Conservation (phyloP, 192 early-diverging fungal genomes). For the Coemansia sp. region DNA sequence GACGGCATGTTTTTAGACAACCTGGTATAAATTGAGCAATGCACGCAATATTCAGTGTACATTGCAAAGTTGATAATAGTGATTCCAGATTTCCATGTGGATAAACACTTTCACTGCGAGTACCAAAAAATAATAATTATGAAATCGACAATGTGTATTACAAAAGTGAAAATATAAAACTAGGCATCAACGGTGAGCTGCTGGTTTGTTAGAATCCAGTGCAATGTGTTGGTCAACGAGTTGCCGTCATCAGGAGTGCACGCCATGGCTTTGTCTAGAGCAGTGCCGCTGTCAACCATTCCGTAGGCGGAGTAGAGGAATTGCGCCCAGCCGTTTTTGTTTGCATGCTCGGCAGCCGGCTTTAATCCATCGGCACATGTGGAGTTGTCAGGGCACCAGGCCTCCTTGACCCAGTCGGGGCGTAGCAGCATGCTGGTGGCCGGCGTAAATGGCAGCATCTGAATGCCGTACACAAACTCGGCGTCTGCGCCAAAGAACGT, state of each 20-base stretch:
- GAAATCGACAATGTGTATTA: no score
- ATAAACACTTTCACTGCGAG: no score
- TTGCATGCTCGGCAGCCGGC: conserved; percentile 27
- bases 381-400: conserved; percentile 30
- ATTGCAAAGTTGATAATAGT: no score
- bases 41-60: no score
- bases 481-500: conserved; percentile 53
- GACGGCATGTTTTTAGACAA: no score
- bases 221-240: conserved; percentile 51
- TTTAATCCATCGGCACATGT: conserved; percentile 44
- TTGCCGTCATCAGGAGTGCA: conserved; percentile 56
- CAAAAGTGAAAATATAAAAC: not conserved
- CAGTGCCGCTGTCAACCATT: conserved; percentile 42
- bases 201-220: conserved; percentile 53
- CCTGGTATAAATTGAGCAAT: no score
- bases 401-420: conserved; percentile 48
- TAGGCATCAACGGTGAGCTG: conserved; percentile 6
- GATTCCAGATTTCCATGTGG: no score
- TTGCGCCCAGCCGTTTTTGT: conserved; percentile 39
- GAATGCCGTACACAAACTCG: conserved; percentile 57
- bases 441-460: conserved; percentile 57
- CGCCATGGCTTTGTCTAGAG: conserved; percentile 15
- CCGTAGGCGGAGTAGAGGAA: conserved; percentile 51
- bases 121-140: no score
- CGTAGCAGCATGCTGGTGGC: conserved; percentile 37